Base-by-base conservation (phyloP, 2,329 filamentous ascomycete genomes). In the Alternaria viburni region DNA sequence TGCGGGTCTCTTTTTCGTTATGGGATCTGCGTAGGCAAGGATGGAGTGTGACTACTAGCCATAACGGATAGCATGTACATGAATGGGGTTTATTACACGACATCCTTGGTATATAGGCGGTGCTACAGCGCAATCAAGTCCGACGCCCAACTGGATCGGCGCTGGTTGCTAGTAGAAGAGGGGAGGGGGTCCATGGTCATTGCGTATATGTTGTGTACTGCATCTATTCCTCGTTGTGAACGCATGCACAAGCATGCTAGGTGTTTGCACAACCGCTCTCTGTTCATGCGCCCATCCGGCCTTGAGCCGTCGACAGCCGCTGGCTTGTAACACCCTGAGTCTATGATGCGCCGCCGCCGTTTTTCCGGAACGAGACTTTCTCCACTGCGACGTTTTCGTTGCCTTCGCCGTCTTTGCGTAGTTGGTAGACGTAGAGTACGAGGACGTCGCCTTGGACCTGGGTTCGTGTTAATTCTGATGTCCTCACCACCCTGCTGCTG, bases 361-460 rank as follows among this genome's bases (percentile, higher is more conserved):
- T 82, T 73, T 86, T 87, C 72, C 85, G 81, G 74, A 85, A 87
- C 49, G 83, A 85, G 41, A 87, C 85, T 73, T 86, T 87, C 74
- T 87, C 85, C 62, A 87, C 85, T 8, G 82, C 83, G 21, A 87
- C 85, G 59, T 79, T 86, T 74, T 86, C 84, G 41, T 80, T 82
- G 5, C 85, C 85, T 64, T 85, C 81, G 36, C 80, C 83, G 60
- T 86, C 84, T 67, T 81, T 86, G 68, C 83, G 82, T 60, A 87
- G 74, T 70, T 87, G 85, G 67, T 98, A 98, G 57, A 98, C 95
- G 80, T 98, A 98, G 54, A 98, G 86, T 63, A 96, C 96, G 69
- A 98, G 87, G 15, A 96, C 96, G 78, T 97, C 96, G 30, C 95
- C 95, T 87, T 98, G 95, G 36, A 97, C 93, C 93, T 97, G 72